phyloP scores from a whole-genome alignment of 1,139 yeast species.

The Debaryomyces udenii region DNA sequence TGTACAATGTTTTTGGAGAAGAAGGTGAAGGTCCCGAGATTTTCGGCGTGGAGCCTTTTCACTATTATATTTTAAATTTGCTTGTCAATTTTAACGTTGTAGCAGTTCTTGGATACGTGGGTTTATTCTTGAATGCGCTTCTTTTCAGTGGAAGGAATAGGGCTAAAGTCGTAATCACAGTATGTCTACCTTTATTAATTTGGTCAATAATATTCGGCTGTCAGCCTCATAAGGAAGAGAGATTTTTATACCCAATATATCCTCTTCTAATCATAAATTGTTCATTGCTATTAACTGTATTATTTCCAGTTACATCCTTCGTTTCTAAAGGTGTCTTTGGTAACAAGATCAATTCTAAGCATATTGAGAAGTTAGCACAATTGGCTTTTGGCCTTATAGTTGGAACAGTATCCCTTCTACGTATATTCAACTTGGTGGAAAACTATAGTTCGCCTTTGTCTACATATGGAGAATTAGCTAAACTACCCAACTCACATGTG shows the following conservation, averaged over 20 bases:
- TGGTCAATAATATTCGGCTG: conserved; percentile 70
- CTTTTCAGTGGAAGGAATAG: conserved; percentile 17
- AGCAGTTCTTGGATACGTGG: conserved; percentile 48
- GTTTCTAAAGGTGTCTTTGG: conserved; percentile 9
- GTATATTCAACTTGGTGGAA: conserved; percentile 45
- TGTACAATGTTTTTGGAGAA: conserved; percentile 79
- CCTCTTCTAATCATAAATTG: conserved; percentile 68
- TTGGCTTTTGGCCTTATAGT: conserved; percentile 16
- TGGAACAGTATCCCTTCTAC: conserved; percentile 40
- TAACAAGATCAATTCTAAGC: conserved; percentile 5
- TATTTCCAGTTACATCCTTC: conserved; percentile 19
- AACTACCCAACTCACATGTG: conserved; percentile 13
- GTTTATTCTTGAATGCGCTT: conserved; percentile 32
- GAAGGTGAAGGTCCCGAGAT: conserved; percentile 84
- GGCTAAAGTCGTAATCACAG: conserved; percentile 14
- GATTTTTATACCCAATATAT: conserved; percentile 86
- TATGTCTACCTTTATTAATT: conserved; percentile 44
- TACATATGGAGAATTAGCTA: conserved; percentile 16
- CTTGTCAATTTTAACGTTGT: conserved; percentile 71
- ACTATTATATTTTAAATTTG: conserved; percentile 71
- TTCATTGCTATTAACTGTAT: conserved; percentile 49
- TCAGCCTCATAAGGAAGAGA: conserved; percentile 93
- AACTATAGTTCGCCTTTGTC: conserved; percentile 66
- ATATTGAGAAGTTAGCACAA: conserved; percentile 10
- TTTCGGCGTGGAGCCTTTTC: conserved; percentile 86